Evolutionary conservation across 2,329 filamentous ascomycete genomes (phyloP).

Genomic region (Aspergillus fructus): DNA sequence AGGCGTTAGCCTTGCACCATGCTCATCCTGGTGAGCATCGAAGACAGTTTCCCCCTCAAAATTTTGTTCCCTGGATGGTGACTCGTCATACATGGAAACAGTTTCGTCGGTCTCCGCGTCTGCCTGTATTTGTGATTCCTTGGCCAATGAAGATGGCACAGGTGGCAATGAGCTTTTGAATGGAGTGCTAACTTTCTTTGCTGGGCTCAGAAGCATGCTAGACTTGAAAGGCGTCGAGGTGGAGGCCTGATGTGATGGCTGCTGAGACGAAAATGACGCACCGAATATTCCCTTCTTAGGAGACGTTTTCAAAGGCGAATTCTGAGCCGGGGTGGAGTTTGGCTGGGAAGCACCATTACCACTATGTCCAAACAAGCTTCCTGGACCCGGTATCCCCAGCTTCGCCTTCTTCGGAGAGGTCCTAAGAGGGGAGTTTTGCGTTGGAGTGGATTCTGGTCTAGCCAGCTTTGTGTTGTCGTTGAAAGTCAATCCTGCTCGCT

Average conservation of each 20-base stretch:
- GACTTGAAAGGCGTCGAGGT: conserved; percentile 37
- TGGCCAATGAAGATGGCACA: conserved; percentile 13
- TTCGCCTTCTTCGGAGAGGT: conserved; percentile 43
- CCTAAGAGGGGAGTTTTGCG: conserved; percentile 40
- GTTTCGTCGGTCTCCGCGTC: background rate
- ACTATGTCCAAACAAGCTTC: conserved; percentile 11
- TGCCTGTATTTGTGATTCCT: background rate
- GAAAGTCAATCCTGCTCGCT: conserved; percentile 30
- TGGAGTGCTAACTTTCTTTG: conserved; percentile 42
- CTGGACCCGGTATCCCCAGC: conserved; percentile 19
- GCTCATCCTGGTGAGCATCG: conserved; percentile 10
- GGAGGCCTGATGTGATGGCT: conserved; percentile 31
- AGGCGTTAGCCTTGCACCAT: background rate
- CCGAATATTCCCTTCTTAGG: conserved; percentile 31
- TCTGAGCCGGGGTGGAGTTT: conserved; percentile 17
- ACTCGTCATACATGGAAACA: conserved; percentile 1
- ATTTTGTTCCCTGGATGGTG: conserved; percentile 10
- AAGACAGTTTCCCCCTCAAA: conserved; percentile 19
- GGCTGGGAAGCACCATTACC: conserved; percentile 14
- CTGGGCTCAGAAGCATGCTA: conserved; percentile 44
- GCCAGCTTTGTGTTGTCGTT: conserved; percentile 20
- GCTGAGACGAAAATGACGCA: conserved; percentile 34
- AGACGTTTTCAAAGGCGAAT: conserved; percentile 24
- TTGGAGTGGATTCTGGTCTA: conserved; percentile 30
- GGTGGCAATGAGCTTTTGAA: conserved; percentile 33